A percentile compares a stretch with the other conserved stretches of the same genome.
phyloP scores from a whole-genome alignment of 768 basidiomycete species.

The Tephrocybe sp. region DNA sequence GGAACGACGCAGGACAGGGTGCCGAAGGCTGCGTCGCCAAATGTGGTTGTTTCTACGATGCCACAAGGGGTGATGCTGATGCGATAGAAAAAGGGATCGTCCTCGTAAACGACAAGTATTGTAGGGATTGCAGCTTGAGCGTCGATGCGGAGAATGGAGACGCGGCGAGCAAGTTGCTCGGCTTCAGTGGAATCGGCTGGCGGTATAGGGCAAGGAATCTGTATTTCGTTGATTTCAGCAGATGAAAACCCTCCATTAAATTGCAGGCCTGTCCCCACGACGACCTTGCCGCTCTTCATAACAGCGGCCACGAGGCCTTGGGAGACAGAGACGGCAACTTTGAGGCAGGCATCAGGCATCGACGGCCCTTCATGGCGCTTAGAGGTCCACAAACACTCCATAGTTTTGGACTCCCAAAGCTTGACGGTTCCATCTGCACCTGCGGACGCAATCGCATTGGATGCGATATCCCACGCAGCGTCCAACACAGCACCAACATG shows the following conservation, averaged over 20 bases:
- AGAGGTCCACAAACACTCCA: constrained; percentile 66
- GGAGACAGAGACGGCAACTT: constrained; percentile 42
- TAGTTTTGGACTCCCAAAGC: constrained; percentile 61
- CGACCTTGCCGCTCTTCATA: constrained; percentile 53
- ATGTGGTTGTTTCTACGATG: constrained; percentile 33
- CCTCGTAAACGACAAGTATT: constrained; percentile 50
- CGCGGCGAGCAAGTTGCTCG: constrained; percentile 10
- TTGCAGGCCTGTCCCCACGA: constrained; percentile 46
- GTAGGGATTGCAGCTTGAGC: constrained; percentile 21
- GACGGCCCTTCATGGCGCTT: constrained; percentile 29
- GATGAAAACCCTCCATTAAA: constrained; percentile 15
- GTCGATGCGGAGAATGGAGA: constrained; percentile 26
- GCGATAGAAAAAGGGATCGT: constrained; percentile 52
- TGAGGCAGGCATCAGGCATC: constrained; percentile 47
- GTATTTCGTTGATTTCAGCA: constrained; percentile 23
- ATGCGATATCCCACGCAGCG: constrained; percentile 45
- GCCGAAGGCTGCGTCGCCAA: constrained; percentile 52
- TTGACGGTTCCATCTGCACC: constrained; percentile 68
- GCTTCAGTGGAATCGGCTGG: constrained; percentile 10
- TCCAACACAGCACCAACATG: constrained; percentile 62
- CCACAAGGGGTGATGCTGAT: constrained; percentile 30
- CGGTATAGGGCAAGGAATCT: constrained; percentile 33
- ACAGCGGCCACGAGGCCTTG: constrained; percentile 48
- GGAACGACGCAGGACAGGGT: constrained; percentile 49
- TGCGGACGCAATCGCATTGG: constrained; percentile 42